Evolutionary conservation across 768 basidiomycete species (phyloP).

Genomic region (Auriscalpium vulgare): DNA sequence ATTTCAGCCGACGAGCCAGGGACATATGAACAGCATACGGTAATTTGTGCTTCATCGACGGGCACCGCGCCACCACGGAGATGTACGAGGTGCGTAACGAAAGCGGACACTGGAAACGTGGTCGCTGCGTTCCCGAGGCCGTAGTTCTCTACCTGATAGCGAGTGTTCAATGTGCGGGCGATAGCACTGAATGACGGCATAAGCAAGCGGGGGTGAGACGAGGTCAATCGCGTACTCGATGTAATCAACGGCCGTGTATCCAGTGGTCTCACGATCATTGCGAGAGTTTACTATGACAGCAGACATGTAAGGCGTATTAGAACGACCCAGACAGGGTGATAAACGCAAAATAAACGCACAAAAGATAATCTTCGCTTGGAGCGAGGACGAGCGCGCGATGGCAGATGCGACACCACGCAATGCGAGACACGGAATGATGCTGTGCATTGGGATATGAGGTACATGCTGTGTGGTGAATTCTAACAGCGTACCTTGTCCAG

Average conservation of each 20-base stretch:
- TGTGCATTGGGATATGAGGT: background rate
- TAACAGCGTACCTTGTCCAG: slow-evolving; percentile 70
- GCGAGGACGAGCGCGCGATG: slow-evolving; percentile 64
- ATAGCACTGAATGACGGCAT: slow-evolving; percentile 44
- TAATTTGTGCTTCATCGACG: slow-evolving; percentile 54
- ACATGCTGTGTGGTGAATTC: background rate
- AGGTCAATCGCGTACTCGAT: slow-evolving; percentile 43
- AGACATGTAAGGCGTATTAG: background rate
- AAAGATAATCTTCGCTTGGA: slow-evolving; percentile 79
- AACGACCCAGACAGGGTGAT: slow-evolving; percentile 1
- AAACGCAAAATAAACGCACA: no score
- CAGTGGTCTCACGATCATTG: slow-evolving; percentile 88
- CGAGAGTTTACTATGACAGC: slow-evolving; percentile 60
- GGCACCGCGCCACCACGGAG: slow-evolving; percentile 53
- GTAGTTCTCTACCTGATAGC: slow-evolving; percentile 42
- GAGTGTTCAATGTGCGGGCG: slow-evolving; percentile 55
- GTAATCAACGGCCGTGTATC: slow-evolving; percentile 80
- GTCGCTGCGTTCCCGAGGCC: slow-evolving; percentile 54
- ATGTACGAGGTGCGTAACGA: slow-evolving; percentile 81
- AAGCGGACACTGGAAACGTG: slow-evolving; percentile 67
- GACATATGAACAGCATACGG: slow-evolving; percentile 38
- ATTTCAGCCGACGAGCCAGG: no score
- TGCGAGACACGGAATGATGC: slow-evolving; percentile 89
- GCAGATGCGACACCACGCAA: slow-evolving; percentile 69
- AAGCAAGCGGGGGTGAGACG: slow-evolving; percentile 1